Conservation (phyloP, 2,329 filamentous ascomycete species). For the Arachnomyces sp. region DNA sequence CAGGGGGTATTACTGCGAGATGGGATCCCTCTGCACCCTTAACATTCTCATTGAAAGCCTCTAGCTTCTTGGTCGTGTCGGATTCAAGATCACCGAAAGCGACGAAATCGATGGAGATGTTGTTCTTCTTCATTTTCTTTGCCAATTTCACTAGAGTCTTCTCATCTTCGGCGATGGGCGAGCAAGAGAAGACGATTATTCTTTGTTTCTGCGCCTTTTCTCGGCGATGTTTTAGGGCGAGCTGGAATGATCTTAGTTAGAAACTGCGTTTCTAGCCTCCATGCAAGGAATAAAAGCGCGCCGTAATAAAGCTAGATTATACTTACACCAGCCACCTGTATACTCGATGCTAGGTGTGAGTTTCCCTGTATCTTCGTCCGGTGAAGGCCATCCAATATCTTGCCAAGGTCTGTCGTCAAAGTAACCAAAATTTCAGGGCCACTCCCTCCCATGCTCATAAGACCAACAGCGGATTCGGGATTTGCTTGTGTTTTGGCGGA, state of each 20-base stretch:
- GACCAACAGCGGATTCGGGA: constrained; percentile 90
- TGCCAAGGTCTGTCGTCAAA: constrained; percentile 90
- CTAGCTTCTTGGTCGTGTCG: constrained; percentile 80
- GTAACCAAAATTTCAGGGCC: constrained; percentile 97
- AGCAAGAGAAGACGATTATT: constrained; percentile 96
- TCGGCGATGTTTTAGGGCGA: constrained; percentile 94
- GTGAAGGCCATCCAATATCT: constrained; percentile 86
- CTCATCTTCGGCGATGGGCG: constrained; percentile 80
- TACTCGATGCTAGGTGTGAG: constrained; percentile 81
- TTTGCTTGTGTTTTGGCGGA: constrained; percentile 92
- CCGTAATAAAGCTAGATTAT: not conserved
- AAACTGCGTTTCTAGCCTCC: constrained; percentile 8
- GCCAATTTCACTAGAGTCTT: constrained; percentile 82
- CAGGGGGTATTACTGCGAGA: constrained; percentile 82
- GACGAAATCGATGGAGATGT: constrained; percentile 87
- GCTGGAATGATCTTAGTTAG: constrained; percentile 43
- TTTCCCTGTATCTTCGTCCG: constrained; percentile 89
- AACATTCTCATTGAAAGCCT: constrained; percentile 87
- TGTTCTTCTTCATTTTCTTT: constrained; percentile 98
- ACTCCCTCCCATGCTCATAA: constrained; percentile 98
- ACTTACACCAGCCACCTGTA: constrained; percentile 88
- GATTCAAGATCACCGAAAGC: constrained; percentile 90
- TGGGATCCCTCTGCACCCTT: constrained; percentile 88
- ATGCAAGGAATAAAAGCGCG: not conserved
- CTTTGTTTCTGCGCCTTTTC: constrained; percentile 96